Conservation (phyloP, 495 filamentous ascomycete species). For the Hypoxylon crocopeplum region DNA sequence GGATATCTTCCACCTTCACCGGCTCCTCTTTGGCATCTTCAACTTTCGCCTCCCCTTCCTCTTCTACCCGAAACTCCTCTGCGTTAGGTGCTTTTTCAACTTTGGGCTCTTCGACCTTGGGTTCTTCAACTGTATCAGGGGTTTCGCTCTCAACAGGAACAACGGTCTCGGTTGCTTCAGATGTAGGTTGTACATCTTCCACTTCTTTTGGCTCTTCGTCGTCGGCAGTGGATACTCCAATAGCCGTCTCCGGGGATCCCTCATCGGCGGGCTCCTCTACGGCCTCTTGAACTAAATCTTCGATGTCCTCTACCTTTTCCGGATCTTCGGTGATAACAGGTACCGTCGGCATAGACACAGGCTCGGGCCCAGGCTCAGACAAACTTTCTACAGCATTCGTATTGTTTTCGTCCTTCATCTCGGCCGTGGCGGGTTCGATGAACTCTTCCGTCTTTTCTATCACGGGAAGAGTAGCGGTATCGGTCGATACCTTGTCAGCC, state of each 20-base stretch:
- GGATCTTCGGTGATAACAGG: conserved; percentile 25
- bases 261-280: conserved; percentile 17
- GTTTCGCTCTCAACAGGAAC: background rate
- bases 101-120: conserved; percentile 10
- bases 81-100: conserved; percentile 1
- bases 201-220: conserved; percentile 9
- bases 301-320: conserved; percentile 29
- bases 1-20: background rate
- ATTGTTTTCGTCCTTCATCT: conserved; percentile 2
- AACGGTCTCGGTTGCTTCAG: conserved; percentile 7
- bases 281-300: conserved; percentile 34
- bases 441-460: conserved; percentile 23
- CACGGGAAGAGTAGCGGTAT: conserved; percentile 15
- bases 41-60: conserved; percentile 14
- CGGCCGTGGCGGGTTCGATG: conserved; percentile 1
- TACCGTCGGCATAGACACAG: too few species aligned
- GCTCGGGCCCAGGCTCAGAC: conserved; percentile 7
- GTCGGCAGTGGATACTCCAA: conserved; percentile 5
- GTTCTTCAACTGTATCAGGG: background rate
- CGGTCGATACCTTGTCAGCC: conserved; percentile 29
- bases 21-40: background rate
- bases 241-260: conserved; percentile 3
- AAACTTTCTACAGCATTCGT: conserved; percentile 6
- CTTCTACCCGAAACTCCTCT: conserved; percentile 1
- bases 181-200: conserved; percentile 1